A percentile compares a stretch with the other conserved stretches of the same genome.
phyloP scores from a whole-genome alignment of 257 asterid species.

The Ophiorrhiza pumila region DNA sequence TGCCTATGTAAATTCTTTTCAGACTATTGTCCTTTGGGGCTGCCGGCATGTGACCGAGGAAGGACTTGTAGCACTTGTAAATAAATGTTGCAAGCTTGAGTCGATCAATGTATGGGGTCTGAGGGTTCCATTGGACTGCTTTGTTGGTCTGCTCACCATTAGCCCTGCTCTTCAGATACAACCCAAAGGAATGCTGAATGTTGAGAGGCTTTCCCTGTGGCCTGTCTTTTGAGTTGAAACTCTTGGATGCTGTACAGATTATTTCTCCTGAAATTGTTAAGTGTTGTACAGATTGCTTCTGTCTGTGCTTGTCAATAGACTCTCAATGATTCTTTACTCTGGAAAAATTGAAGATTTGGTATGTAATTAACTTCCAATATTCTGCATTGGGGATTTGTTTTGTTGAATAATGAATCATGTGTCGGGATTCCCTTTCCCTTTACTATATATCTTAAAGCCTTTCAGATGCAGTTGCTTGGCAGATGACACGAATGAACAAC shows the following conservation, averaged over 20 bases:
- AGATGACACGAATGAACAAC: neutral
- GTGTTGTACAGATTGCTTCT: constrained; percentile 14
- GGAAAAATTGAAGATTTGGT: constrained; percentile 3
- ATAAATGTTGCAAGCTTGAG: constrained; percentile 62
- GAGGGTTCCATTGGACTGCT: constrained; percentile 71
- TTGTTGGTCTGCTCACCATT: constrained; percentile 54
- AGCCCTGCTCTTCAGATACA: constrained; percentile 80
- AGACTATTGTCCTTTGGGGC: constrained; percentile 85
- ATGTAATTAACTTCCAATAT: neutral
- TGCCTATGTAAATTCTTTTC: constrained; percentile 13
- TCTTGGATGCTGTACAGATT: constrained; percentile 18
- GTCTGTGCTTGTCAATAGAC: constrained; percentile 10
- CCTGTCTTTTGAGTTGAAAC: constrained; percentile 39
- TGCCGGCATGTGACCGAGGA: constrained; percentile 80
- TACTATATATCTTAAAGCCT: neutral
- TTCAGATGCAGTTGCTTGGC: neutral
- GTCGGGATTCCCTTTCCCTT: neutral
- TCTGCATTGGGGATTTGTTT: neutral
- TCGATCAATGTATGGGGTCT: constrained; percentile 88
- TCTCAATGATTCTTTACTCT: constrained; percentile 1
- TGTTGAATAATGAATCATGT: neutral
- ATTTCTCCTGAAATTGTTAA: constrained; percentile 9
- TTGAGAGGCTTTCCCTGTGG: constrained; percentile 34
- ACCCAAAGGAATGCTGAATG: constrained; percentile 50
- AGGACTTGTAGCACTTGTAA: constrained; percentile 74